phyloP scores from a whole-genome alignment of 1,139 yeast genomes.

The Eremothecium coryli region DNA sequence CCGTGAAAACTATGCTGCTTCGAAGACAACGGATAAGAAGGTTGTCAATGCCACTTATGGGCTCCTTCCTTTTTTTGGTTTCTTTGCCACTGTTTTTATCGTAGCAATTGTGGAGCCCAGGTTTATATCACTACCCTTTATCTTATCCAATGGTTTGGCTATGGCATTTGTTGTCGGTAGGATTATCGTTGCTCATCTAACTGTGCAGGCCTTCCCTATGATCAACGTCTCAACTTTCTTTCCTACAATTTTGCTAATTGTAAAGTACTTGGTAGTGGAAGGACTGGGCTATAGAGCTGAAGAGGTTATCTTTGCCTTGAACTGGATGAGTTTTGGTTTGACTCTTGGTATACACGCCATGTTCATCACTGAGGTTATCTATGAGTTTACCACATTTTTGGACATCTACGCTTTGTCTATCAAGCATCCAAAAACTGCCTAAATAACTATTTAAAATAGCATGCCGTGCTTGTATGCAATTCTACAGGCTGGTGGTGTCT shows the following conservation, averaged over 20 bases:
- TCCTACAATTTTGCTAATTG: constrained; percentile 49
- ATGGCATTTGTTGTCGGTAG: constrained; percentile 83
- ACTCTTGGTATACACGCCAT: constrained; percentile 68
- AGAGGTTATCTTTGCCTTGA: constrained; percentile 39
- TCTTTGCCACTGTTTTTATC: constrained; percentile 46
- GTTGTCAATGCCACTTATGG: constrained; percentile 48
- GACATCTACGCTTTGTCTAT: constrained; percentile 82
- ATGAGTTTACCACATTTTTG: constrained; percentile 70
- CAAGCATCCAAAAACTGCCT: constrained; percentile 55
- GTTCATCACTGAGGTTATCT: constrained; percentile 73
- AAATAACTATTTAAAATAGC: too few species aligned
- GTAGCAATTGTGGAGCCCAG: constrained; percentile 40
- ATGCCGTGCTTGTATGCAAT: too few species aligned
- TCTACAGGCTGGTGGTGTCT: too few species aligned
- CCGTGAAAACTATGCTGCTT: constrained; percentile 26
- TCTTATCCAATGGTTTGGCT: constrained; percentile 62
- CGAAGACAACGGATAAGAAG: constrained; percentile 18
- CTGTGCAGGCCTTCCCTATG: constrained; percentile 68
- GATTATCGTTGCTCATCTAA: constrained; percentile 80
- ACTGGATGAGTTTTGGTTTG: constrained; percentile 70
- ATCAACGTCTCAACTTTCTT: constrained; percentile 60
- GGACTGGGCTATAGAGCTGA: constrained; percentile 36
- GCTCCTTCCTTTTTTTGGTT: constrained; percentile 58
- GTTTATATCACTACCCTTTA: constrained; percentile 51
- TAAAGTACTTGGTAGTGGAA: constrained; percentile 35